phyloP scores from a whole-genome alignment of 345 rosid species.

The Reutealis trisperma region DNA sequence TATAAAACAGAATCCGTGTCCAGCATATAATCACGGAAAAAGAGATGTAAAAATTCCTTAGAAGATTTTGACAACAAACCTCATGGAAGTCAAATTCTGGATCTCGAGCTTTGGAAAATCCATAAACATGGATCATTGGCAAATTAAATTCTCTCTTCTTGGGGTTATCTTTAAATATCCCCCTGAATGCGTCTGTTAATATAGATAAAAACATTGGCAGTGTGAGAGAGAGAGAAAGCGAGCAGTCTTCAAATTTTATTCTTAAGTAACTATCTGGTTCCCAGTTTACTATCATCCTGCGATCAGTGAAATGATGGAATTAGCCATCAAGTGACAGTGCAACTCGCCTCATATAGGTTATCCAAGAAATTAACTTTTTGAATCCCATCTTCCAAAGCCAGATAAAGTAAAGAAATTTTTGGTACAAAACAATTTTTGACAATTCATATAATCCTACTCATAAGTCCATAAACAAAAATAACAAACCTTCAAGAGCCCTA shows the following conservation, averaged over 20 bases:
- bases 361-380: background rate
- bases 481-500: background rate
- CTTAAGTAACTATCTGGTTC: background rate
- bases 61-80: slow-evolving; percentile 39
- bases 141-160: slow-evolving; percentile 41
- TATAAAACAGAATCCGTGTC: background rate
- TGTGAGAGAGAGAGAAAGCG: background rate
- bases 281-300: background rate
- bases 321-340: background rate
- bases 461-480: background rate
- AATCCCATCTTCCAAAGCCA: background rate
- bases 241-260: background rate
- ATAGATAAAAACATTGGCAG: slow-evolving; percentile 6
- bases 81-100: slow-evolving; percentile 92
- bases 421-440: background rate
- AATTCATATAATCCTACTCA: background rate
- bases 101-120: slow-evolving; percentile 90
- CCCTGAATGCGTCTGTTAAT: slow-evolving; percentile 70
- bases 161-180: slow-evolving; percentile 52
- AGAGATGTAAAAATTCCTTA: background rate
- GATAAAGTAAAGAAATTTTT: background rate
- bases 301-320: background rate
- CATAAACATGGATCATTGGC: slow-evolving; percentile 83
- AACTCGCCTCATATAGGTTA: background rate
- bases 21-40: background rate